These are phyloP conservation scores for Moesziomyces aphidis DNA, from an alignment of 1,284 basidiomycete genomes.

Conservation along the genomic window DNA sequence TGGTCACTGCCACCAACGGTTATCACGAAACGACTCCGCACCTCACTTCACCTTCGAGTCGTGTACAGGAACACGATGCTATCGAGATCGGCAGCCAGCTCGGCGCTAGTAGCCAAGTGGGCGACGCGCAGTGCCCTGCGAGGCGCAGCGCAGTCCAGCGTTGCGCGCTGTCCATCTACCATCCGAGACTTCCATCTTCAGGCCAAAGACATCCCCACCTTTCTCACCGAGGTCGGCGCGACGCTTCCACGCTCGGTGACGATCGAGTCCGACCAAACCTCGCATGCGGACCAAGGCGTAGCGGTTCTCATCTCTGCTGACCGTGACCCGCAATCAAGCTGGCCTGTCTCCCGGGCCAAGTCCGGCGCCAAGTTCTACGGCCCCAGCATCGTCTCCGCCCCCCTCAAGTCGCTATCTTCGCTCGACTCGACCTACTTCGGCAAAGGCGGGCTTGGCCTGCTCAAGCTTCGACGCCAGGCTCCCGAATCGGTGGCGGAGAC, in stretches of 20 bases:
- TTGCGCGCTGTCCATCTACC: background rate
- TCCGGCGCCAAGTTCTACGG: conserved; percentile 26
- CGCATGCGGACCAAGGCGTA: conserved; percentile 10
- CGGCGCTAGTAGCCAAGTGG: background rate
- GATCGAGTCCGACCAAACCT: conserved; percentile 3
- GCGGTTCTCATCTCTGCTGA: conserved; percentile 50
- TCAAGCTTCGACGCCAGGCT: conserved; percentile 21
- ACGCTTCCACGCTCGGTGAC: conserved; percentile 4
- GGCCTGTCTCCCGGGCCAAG: conserved; percentile 8
- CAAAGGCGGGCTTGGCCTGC: conserved; percentile 42
- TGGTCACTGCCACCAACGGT: too few relatives aligned
- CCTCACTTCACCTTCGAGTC: too few relatives aligned
- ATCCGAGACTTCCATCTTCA: conserved; percentile 37
- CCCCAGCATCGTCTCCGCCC: conserved; percentile 40
- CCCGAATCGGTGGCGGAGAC: conserved; percentile 3
- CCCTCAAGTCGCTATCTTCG: conserved; percentile 1
- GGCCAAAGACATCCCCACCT: conserved; percentile 30
- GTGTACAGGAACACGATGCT: conserved; percentile 8
- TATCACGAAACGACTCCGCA: too few relatives aligned
- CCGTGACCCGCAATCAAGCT: conserved; percentile 28
- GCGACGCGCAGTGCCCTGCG: background rate
- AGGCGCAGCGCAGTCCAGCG: background rate
- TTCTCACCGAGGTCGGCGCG: conserved; percentile 22
- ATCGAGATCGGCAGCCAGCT: conserved; percentile 1
- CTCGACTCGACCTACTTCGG: conserved; percentile 39